Conservation (phyloP, 495 filamentous ascomycete species). For the Xylaria bambusicola region DNA sequence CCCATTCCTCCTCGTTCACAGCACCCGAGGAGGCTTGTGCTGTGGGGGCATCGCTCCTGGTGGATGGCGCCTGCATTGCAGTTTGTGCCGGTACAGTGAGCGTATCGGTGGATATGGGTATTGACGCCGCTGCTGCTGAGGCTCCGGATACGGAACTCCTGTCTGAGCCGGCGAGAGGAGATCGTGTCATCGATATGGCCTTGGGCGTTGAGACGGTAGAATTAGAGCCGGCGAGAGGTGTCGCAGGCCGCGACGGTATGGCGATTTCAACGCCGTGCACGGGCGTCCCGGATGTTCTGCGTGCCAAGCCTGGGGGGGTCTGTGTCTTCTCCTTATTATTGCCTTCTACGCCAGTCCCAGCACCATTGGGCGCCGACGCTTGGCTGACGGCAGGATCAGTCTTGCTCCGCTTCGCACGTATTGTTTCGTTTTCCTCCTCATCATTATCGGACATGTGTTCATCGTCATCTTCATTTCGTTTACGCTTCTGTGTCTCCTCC, state of each 20-base stretch:
- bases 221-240: conserved; percentile 40
- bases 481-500: conserved; percentile 38
- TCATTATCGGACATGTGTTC: conserved; percentile 33
- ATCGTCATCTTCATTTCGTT: conserved; percentile 41
- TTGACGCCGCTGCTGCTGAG: conserved; percentile 19
- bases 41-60: conserved; percentile 12
- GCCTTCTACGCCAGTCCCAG: conserved; percentile 7
- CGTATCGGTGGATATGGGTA: conserved; percentile 26
- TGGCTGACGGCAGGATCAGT: conserved; percentile 22
- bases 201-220: conserved; percentile 36
- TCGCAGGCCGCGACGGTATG: conserved; percentile 58
- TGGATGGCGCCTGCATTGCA: conserved; percentile 18
- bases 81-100: conserved; percentile 18
- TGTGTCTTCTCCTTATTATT: conserved; percentile 25
- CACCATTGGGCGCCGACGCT: background rate
- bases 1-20: conserved; percentile 86
- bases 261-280: conserved; percentile 53
- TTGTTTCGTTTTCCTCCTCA: conserved; percentile 40
- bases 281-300: conserved; percentile 42
- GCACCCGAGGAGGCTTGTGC: conserved; percentile 22
- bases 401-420: conserved; percentile 46
- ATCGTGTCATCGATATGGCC: conserved; percentile 35
- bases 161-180: conserved; percentile 42
- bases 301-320: conserved; percentile 35
- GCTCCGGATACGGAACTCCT: conserved; percentile 13